Evolutionary conservation across 495 filamentous ascomycete species (phyloP).

Genomic region (Tetracladium setigerum): DNA sequence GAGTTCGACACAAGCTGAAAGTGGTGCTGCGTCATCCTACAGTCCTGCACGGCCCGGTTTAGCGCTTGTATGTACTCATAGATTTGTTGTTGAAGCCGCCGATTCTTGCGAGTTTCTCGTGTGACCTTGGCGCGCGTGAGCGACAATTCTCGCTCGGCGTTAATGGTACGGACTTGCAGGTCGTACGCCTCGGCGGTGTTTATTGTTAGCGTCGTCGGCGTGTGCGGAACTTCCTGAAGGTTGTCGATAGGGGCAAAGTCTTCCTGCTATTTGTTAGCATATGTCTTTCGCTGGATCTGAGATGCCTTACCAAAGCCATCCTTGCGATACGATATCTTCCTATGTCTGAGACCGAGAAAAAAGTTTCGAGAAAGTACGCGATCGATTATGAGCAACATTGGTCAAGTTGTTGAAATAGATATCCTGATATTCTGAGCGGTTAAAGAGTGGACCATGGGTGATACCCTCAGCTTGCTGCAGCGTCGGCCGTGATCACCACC

Average conservation of each 20-base stretch:
- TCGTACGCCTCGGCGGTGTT: conserved; percentile 8
- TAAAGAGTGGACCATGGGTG: too few relatives aligned
- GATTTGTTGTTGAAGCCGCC: conserved; percentile 32
- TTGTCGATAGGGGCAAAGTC: neutral
- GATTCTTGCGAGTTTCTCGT: conserved; percentile 10
- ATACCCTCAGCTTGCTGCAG: too few relatives aligned
- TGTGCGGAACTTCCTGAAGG: conserved; percentile 6
- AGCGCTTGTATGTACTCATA: conserved; percentile 31
- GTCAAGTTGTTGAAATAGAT: too few relatives aligned
- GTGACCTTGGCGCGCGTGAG: conserved; percentile 1
- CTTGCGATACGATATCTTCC: too few relatives aligned
- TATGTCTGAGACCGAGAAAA: too few relatives aligned
- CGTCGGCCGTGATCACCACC: too few relatives aligned
- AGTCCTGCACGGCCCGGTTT: neutral
- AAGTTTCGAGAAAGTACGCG: too few relatives aligned
- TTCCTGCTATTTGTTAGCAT: too few relatives aligned
- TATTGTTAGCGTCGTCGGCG: conserved; percentile 2
- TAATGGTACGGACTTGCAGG: conserved; percentile 4
- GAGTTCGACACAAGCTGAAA: conserved; percentile 9
- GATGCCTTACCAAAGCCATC: too few relatives aligned
- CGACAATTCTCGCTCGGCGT: conserved; percentile 6
- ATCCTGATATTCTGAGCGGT: too few relatives aligned
- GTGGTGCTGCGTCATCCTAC: neutral
- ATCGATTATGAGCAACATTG: too few relatives aligned
- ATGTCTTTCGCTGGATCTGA: too few relatives aligned